Evolutionary conservation across 306 rosid genomes (phyloP).

Genomic region (Gillenia trifoliata): DNA sequence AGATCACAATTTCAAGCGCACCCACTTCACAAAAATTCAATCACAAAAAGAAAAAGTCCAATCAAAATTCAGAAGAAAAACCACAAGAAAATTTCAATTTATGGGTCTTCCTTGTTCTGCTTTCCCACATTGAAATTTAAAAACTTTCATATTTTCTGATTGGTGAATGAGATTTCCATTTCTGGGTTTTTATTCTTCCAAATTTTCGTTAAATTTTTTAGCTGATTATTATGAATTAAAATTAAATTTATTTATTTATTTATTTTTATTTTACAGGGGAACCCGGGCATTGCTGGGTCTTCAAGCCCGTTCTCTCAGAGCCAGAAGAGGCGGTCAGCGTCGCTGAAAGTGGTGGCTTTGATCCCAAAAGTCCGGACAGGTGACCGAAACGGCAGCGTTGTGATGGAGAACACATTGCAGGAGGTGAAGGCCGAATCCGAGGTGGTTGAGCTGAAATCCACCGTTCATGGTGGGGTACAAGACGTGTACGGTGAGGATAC

Average conservation of each 20-base stretch:
- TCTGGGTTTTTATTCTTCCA: constrained; percentile 14
- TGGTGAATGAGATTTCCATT: background rate
- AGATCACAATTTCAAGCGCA: constrained; percentile 8
- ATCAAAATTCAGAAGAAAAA: background rate
- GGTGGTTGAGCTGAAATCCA: constrained; percentile 35
- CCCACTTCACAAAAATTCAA: constrained; percentile 12
- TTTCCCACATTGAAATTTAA: constrained; percentile 14
- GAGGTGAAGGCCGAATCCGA: constrained; percentile 32
- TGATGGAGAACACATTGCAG: constrained; percentile 47
- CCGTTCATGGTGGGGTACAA: constrained; percentile 47
- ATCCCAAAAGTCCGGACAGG: constrained; percentile 39
- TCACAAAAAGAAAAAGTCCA: background rate
- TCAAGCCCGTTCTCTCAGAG: constrained; percentile 24
- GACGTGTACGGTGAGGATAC: constrained; percentile 66
- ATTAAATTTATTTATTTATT: background rate
- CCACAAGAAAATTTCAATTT: background rate
- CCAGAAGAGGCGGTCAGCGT: constrained; percentile 33
- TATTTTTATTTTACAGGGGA: constrained; percentile 27
- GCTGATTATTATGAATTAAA: constrained; percentile 7
- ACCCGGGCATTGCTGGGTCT: constrained; percentile 36
- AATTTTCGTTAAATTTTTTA: background rate
- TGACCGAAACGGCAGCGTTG: constrained; percentile 52
- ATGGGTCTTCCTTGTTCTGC: constrained; percentile 3
- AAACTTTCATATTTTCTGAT: constrained; percentile 4
- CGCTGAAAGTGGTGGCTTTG: constrained; percentile 42